phyloP scores from a whole-genome alignment of 2,329 filamentous ascomycete genomes.

The Paecilomyces sp. region DNA sequence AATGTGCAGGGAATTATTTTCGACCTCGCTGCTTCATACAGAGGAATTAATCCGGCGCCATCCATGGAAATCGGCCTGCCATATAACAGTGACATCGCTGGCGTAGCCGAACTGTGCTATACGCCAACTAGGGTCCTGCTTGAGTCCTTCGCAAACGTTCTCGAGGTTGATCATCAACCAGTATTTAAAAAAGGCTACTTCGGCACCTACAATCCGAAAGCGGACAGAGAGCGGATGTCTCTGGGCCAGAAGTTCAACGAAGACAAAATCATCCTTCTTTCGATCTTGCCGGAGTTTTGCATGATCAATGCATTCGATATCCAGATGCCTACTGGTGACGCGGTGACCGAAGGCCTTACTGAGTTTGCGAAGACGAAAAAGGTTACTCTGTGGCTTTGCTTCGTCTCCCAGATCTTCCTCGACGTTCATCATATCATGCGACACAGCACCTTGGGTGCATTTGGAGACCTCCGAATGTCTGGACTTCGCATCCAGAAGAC shows the following conservation, averaged over 20 bases:
- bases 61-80: conserved; percentile 17
- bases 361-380: conserved; percentile 19
- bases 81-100: conserved; percentile 20
- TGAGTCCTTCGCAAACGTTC: conserved; percentile 13
- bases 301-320: conserved; percentile 11
- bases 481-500: conserved; percentile 19
- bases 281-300: conserved; percentile 23
- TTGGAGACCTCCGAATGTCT: conserved; percentile 17
- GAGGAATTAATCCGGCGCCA: conserved; percentile 4
- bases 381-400: conserved; percentile 20
- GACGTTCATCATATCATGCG: conserved; percentile 28
- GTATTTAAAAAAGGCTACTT: conserved; percentile 20
- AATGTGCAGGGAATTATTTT: background rate
- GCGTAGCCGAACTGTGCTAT: conserved; percentile 18
- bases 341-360: conserved; percentile 20
- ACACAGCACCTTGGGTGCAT: conserved; percentile 11
- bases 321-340: conserved; percentile 18
- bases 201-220: conserved; percentile 21
- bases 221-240: conserved; percentile 20
- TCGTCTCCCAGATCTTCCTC: conserved; percentile 25
- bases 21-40: too few relatives aligned
- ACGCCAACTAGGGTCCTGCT: conserved; percentile 12
- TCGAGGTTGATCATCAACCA: conserved; percentile 13
- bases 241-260: conserved; percentile 23
- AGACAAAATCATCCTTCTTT: conserved; percentile 25